These are phyloP conservation scores for Trichoderma arundinaceum DNA, from an alignment of 2,329 filamentous ascomycete species.

Conservation along the genomic window DNA sequence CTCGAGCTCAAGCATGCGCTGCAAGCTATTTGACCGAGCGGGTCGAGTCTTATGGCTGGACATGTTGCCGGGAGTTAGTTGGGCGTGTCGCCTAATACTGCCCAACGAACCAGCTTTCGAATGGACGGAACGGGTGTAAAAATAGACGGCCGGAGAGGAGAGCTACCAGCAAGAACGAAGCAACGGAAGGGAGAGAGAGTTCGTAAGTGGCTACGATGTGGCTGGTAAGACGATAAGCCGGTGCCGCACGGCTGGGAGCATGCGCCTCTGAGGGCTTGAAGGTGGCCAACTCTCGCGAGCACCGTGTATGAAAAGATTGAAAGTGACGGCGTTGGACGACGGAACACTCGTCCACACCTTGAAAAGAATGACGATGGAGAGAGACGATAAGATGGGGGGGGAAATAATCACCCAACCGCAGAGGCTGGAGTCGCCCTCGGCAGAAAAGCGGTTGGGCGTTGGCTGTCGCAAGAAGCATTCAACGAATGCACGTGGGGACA, in stretches of 20 bases:
- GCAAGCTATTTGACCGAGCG: conserved; percentile 55
- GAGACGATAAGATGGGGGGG: not conserved
- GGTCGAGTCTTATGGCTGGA: conserved; percentile 33
- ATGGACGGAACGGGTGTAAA: conserved; percentile 20
- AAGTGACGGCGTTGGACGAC: not conserved
- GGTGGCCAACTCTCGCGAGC: not conserved
- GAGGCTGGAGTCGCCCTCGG: conserved; percentile 4
- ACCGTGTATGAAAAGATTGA: conserved; percentile 4
- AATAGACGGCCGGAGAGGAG: conserved; percentile 9
- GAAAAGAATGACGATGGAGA: conserved; percentile 26
- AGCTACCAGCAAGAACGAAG: not conserved
- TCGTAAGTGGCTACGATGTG: conserved; percentile 31
- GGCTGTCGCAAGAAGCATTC: conserved; percentile 21
- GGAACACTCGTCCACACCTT: conserved; percentile 2
- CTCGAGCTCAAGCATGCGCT: conserved; percentile 65
- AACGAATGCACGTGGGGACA: conserved; percentile 19
- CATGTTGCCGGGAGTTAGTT: conserved; percentile 26
- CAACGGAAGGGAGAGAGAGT: conserved; percentile 4
- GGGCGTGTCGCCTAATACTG: conserved; percentile 4
- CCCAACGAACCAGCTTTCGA: conserved; percentile 6
- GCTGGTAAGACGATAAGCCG: conserved; percentile 26
- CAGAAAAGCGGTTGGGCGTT: conserved; percentile 21
- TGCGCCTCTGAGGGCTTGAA: conserved; percentile 14
- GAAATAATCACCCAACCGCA: conserved; percentile 1
- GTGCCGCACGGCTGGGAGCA: conserved; percentile 21